phyloP scores from a whole-genome alignment of 768 basidiomycete genomes.

The Dioszegia aurantiaca region DNA sequence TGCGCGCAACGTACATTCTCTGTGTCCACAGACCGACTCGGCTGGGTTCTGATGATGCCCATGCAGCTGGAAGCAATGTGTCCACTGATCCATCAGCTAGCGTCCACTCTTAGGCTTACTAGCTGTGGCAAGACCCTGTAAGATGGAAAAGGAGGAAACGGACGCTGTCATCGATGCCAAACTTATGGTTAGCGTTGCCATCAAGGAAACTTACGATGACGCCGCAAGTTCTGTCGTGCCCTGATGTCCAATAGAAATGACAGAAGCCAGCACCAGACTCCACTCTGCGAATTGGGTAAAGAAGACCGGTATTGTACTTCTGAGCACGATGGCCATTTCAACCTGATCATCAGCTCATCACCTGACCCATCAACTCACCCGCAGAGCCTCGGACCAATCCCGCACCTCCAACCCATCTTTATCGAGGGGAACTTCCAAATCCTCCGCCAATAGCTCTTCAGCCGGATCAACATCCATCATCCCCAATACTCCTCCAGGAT shows the following conservation, averaged over 20 bases:
- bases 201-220: conserved; percentile 54
- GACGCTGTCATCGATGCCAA: conserved; percentile 53
- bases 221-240: conserved; percentile 87
- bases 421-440: conserved; percentile 44
- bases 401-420: conserved; percentile 35
- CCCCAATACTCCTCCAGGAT: conserved; percentile 6
- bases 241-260: conserved; percentile 84
- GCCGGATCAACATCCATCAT: conserved; percentile 49
- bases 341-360: conserved; percentile 24
- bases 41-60: conserved; percentile 80
- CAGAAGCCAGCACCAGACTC: conserved; percentile 76
- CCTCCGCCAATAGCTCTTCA: conserved; percentile 46
- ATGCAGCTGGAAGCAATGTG: conserved; percentile 88
- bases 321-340: conserved; percentile 41
- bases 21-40: conserved; percentile 88
- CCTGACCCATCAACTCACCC: conserved; percentile 24
- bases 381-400: conserved; percentile 38
- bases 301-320: conserved; percentile 40
- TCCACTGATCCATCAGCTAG: conserved; percentile 58
- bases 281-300: conserved; percentile 61
- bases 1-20: conserved; percentile 59
- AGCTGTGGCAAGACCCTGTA: conserved; percentile 76
- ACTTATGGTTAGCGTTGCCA: not conserved
- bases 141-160: conserved; percentile 71
- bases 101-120: conserved; percentile 41